Evolutionary conservation across 371 early-diverging fungal species (phyloP).

Genomic region (Conidiobolus incongruus): DNA sequence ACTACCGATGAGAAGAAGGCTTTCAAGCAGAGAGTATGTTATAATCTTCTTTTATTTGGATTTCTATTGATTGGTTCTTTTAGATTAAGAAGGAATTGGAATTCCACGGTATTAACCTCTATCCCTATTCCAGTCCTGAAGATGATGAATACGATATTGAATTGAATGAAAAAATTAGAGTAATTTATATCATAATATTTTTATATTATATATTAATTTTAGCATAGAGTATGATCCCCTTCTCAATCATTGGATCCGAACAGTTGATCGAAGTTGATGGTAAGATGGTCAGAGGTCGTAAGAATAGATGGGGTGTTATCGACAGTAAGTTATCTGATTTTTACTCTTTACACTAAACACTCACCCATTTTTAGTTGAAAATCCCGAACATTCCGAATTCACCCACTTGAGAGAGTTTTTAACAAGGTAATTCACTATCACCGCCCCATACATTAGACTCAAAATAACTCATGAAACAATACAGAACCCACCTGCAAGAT

Average conservation of each 20-base stretch:
- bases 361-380: conserved; percentile 24
- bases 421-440: conserved; percentile 16
- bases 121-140: conserved; percentile 66
- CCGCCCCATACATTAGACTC: not conserved
- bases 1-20: conserved; percentile 48
- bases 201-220: not conserved
- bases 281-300: conserved; percentile 38
- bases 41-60: not conserved
- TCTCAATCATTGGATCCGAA: conserved; percentile 73
- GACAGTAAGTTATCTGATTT: conserved; percentile 24
- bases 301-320: conserved; percentile 40
- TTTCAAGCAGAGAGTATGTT: conserved; percentile 41
- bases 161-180: conserved; percentile 44
- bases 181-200: no score
- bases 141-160: conserved; percentile 56
- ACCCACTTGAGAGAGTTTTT: conserved; percentile 66
- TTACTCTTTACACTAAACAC: not conserved
- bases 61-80: not conserved
- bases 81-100: conserved; percentile 75
- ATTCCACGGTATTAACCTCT: conserved; percentile 73
- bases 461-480: not conserved
- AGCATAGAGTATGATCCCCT: conserved; percentile 45
- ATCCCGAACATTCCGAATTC: conserved; percentile 71
- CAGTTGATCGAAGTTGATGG: conserved; percentile 53
- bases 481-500: conserved; percentile 55